Evolutionary conservation across 192 early-diverging fungal species (phyloP), one percentile per base, ranked within the genome.

Genomic region (Phlyctochytrium arcticum): DNA sequence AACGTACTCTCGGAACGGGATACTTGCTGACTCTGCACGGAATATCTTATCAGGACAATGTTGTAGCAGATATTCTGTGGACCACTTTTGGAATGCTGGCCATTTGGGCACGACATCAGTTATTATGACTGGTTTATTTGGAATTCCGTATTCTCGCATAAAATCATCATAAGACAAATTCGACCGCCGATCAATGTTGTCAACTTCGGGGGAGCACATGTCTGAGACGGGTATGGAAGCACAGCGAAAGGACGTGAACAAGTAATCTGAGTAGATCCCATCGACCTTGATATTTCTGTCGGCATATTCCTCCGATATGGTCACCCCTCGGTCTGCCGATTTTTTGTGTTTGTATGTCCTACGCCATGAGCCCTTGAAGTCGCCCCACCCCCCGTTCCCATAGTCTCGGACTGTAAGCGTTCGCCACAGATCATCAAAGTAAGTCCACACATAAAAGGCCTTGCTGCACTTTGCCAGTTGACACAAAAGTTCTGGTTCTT

Each of bases 381-480:
- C 23, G 67, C 67, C 67, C 37, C 79, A 86, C 21, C 67, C 67
- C 15, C 87, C 85, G 17, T n/a, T 17, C 15, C 70, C 75, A 64
- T 80, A 85, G 17, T 70, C 60, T 29, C 74, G 62, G 26, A 84
- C 75, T 15, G 67, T 73, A 24, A 78, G 47, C 6, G 47, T 57
- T 48, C 82, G 75, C 88, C 88, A 89, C 46, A 88, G 61, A 3
- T 85, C 86, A 49, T 89, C 88, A 57, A 74, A 59, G 54, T 74
- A 66, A 10, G 71, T 54, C 15, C 85, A 74, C 3, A 65, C 72
- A 36, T 88, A 88, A 5, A 83, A 70, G 6, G 79, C 85, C 39
- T 64, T 39, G 8, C 73, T 77, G 21, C 74, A 70, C 26, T 73
- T 74, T 3, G 71, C 63, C 10, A 89, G 74, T 0, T 49, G 60